Evolutionary conservation across 345 rosid species (phyloP), one percentile per base, ranked within the genome.

Genomic region (Turritis glabra): DNA sequence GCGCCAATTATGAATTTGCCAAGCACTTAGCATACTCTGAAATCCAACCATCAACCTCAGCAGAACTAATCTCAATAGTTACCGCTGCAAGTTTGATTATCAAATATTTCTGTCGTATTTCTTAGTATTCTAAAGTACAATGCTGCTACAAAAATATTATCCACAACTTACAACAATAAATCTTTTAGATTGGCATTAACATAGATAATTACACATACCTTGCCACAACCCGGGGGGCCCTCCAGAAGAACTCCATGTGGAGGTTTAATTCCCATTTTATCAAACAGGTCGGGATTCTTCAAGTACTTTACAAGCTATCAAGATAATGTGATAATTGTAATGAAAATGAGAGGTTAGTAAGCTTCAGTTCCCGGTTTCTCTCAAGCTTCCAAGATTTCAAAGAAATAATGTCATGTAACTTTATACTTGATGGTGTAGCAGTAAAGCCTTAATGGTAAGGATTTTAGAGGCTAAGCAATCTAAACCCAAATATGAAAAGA

Each of bases 171-270:
- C 56, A 65, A 41, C 19, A 68, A 26, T 0, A 15, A 66, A 71
- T 75, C 23, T 73, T 46, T 29, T 37, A 7, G 41, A 46, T 27
- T 63, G 57, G 60, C 44, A 64, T 23, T 13, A 73, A 22, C 11
- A 73, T 54, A 69, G 69, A 69, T 14, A 37, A 29, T 58, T 35
- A 32, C 73, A 77, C 80, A 54, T 77, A 90, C 98, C 98, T 93
- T 93, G 76, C 98, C 98, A 79, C 97, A 93, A 63, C 98, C 97
- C 23, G 98, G 97, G 67, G 96, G 96, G 18, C 97, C 98, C 80
- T 93, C 98, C 69, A 93, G 71, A 82, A 90, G 98, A 75, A 93
- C 98, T 14, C 97, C 98, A 81, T 93, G 98, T 8, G 98, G 98
- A 82, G 98, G 93, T 83, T 93, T 93, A 72, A 93, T 89, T 23